These are phyloP conservation scores for Trypanosoma cruzi DNA, from an alignment of 208 protist species.

Conservation along the genomic window DNA sequence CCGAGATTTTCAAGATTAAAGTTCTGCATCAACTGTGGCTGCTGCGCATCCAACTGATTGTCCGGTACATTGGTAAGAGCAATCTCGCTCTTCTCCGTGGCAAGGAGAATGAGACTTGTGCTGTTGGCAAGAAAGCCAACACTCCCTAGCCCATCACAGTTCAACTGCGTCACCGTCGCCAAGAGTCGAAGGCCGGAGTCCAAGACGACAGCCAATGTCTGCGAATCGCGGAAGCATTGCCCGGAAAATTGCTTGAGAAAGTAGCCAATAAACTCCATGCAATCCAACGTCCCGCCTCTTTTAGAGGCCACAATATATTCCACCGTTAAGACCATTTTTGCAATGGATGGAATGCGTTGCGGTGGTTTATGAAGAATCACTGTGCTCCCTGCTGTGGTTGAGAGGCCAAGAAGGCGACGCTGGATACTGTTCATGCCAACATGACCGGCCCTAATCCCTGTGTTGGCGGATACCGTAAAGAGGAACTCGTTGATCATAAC, in stretches of 20 bases:
- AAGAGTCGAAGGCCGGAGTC: constrained; percentile 50
- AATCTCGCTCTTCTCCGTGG: constrained; percentile 67
- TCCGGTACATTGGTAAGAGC: constrained; percentile 73
- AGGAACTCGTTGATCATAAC: constrained; percentile 68
- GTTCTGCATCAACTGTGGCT: constrained; percentile 73
- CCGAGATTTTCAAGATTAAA: constrained; percentile 94
- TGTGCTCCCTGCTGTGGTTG: constrained; percentile 52
- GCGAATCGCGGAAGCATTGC: constrained; percentile 61
- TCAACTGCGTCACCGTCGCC: constrained; percentile 44
- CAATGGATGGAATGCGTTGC: constrained; percentile 33
- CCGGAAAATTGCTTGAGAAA: constrained; percentile 48
- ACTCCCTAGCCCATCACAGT: constrained; percentile 28
- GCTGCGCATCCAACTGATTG: constrained; percentile 80
- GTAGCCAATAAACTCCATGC: constrained; percentile 49
- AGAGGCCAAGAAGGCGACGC: constrained; percentile 62
- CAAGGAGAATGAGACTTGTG: constrained; percentile 49
- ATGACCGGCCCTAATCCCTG: constrained; percentile 38
- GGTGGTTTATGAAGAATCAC: constrained; percentile 36
- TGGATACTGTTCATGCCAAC: constrained; percentile 85
- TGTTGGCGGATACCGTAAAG: constrained; percentile 43
- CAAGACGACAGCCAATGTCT: constrained; percentile 68
- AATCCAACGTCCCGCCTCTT: constrained; percentile 65
- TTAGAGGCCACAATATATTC: constrained; percentile 61
- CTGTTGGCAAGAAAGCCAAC: constrained; percentile 43
- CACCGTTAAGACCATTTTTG: constrained; percentile 41